Evolutionary conservation across 1,284 basidiomycete genomes (phyloP).

Genomic region (Apiotrichum gamsii): DNA sequence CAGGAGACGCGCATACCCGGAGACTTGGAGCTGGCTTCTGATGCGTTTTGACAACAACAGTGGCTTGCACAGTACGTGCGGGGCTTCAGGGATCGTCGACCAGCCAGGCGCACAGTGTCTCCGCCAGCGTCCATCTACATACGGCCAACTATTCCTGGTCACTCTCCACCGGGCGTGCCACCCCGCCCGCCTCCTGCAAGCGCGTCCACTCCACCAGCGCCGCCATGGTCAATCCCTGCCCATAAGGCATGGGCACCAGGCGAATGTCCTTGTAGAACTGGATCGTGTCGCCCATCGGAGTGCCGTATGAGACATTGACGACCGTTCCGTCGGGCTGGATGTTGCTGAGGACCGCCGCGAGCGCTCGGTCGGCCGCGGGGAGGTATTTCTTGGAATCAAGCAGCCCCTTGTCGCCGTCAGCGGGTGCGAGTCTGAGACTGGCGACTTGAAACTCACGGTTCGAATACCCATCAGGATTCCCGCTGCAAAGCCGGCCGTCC

Average conservation of each 20-base stretch:
- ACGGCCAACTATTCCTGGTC: too few species aligned
- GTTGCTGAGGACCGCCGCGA: slow-evolving; percentile 52
- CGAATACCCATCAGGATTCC: slow-evolving; percentile 43
- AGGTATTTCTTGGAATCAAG: slow-evolving; percentile 49
- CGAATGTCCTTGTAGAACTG: slow-evolving; percentile 54
- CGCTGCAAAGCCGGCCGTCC: slow-evolving; percentile 56
- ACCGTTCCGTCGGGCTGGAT: slow-evolving; percentile 54
- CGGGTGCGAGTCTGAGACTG: neutral
- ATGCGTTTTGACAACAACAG: too few species aligned
- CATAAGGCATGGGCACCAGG: slow-evolving; percentile 58
- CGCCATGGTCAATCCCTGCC: slow-evolving; percentile 54
- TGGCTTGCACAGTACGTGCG: too few species aligned
- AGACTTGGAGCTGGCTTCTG: too few species aligned
- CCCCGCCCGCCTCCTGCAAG: neutral
- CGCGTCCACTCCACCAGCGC: slow-evolving; percentile 45
- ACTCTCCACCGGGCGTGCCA: too few species aligned
- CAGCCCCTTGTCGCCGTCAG: neutral
- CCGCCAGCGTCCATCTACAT: neutral
- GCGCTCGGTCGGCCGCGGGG: slow-evolving; percentile 50
- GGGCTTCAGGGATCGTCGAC: too few species aligned
- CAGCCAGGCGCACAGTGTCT: too few species aligned
- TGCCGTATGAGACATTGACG: slow-evolving; percentile 54
- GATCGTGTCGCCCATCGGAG: slow-evolving; percentile 53
- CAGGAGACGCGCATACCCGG: too few species aligned
- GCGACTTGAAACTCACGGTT: neutral